Conservation (phyloP, 768 basidiomycete genomes). For the Tubosaeta sp. region DNA sequence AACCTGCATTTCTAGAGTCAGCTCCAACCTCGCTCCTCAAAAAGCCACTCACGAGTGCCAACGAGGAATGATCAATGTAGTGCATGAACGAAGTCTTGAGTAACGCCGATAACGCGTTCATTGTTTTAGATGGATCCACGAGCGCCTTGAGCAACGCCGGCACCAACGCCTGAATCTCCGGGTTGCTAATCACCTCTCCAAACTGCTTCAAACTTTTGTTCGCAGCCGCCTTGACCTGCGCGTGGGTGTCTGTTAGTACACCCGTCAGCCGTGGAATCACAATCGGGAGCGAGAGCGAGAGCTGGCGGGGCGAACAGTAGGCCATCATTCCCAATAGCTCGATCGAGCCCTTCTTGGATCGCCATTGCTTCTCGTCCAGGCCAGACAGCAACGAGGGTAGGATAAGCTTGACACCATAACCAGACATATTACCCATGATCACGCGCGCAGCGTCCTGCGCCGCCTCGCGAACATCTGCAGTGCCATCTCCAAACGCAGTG, state of each 20-base stretch:
- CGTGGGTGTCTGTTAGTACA: slow-evolving; percentile 95
- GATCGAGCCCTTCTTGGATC: slow-evolving; percentile 95
- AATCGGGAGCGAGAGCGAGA: slow-evolving; percentile 91
- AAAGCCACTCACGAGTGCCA: slow-evolving; percentile 68
- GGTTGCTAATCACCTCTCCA: slow-evolving; percentile 97
- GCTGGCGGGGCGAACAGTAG: slow-evolving; percentile 92
- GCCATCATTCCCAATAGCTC: slow-evolving; percentile 98
- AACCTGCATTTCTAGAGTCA: slow-evolving; percentile 44
- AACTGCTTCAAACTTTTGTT: slow-evolving; percentile 97
- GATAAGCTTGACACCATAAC: slow-evolving; percentile 93
- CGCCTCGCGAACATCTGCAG: slow-evolving; percentile 86
- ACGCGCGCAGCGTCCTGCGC: slow-evolving; percentile 87
- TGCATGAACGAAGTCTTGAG: slow-evolving; percentile 96
- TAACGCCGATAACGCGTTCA: slow-evolving; percentile 76
- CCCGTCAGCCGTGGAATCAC: slow-evolving; percentile 95
- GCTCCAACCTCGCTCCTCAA: not conserved
- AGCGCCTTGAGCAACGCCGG: slow-evolving; percentile 89
- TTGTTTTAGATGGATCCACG: slow-evolving; percentile 90
- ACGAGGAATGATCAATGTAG: slow-evolving; percentile 94
- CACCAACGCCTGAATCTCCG: slow-evolving; percentile 90
- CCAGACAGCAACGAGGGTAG: slow-evolving; percentile 85
- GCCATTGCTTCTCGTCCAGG: slow-evolving; percentile 97
- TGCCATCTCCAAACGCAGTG: slow-evolving; percentile 80
- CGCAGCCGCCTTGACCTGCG: slow-evolving; percentile 88
- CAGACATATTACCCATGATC: slow-evolving; percentile 94